Percentiles rank a stretch among this genome's conserved stretches.
Evolutionary conservation across 306 rosid genomes (phyloP).

Genomic region (Cucurbita maxima): DNA sequence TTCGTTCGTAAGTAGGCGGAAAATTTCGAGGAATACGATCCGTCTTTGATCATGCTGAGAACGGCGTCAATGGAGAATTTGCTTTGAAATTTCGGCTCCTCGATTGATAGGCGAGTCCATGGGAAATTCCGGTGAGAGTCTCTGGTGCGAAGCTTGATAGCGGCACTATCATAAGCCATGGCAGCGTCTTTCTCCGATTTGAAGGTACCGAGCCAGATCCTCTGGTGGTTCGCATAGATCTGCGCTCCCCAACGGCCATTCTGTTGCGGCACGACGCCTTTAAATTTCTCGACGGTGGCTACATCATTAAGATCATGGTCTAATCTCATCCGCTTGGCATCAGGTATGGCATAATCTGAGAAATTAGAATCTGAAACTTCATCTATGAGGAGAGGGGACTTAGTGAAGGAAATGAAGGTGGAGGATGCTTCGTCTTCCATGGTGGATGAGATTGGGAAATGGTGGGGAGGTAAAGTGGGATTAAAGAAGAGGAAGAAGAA

Average conservation of each 20-base stretch:
- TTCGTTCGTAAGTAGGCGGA: constrained; percentile 22
- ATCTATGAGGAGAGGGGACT: background rate
- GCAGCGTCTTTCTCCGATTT: constrained; percentile 59
- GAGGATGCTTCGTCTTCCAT: constrained; percentile 1
- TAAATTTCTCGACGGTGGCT: constrained; percentile 21
- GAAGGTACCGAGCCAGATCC: constrained; percentile 90
- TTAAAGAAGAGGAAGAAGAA: background rate
- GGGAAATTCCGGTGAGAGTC: constrained; percentile 60
- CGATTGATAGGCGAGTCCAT: constrained; percentile 36
- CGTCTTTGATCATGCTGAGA: constrained; percentile 64
- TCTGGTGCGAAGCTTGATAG: constrained; percentile 51
- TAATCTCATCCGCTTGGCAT: background rate
- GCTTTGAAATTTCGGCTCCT: constrained; percentile 53
- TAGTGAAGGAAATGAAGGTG: background rate
- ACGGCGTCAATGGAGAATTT: constrained; percentile 29
- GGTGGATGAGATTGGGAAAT: background rate
- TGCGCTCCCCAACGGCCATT: constrained; percentile 93
- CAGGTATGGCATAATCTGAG: background rate
- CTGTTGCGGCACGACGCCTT: constrained; percentile 72
- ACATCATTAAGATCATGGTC: background rate
- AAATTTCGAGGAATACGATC: constrained; percentile 50
- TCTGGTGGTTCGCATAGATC: constrained; percentile 68
- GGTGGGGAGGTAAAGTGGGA: background rate
- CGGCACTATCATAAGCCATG: constrained; percentile 75
- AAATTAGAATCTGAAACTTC: background rate